Percentiles rank a stretch among this genome's conserved stretches.
These are phyloP conservation scores for Hypoxylon sp. DNA, from an alignment of 2,329 filamentous ascomycete genomes.

Conservation along the genomic window DNA sequence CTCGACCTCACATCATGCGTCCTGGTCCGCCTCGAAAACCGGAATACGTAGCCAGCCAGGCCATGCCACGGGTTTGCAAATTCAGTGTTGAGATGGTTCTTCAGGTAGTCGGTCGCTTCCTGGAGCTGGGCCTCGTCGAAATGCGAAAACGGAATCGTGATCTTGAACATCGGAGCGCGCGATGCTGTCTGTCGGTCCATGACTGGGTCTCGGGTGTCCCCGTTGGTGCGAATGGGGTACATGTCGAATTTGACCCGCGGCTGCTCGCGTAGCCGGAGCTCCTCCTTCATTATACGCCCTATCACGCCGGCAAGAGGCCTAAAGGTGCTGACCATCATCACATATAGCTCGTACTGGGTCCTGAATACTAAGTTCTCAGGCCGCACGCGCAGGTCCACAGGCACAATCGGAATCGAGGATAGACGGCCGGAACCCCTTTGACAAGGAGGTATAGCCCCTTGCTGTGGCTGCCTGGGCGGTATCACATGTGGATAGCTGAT, in stretches of 20 bases:
- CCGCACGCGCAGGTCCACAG: neutral
- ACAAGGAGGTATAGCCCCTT: neutral
- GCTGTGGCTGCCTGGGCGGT: neutral
- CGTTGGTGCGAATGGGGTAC: constrained; percentile 16
- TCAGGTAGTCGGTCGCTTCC: neutral
- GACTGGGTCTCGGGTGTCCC: neutral
- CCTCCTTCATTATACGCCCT: neutral
- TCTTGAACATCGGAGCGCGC: constrained; percentile 24
- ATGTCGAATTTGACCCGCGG: constrained; percentile 31
- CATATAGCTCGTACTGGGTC: constrained; percentile 1
- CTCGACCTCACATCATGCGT: neutral
- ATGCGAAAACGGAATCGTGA: constrained; percentile 13
- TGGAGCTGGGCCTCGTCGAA: neutral
- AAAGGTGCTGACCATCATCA: constrained; percentile 1
- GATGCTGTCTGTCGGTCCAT: neutral
- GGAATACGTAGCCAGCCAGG: constrained; percentile 28
- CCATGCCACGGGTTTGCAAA: constrained; percentile 17
- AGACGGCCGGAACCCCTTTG: neutral
- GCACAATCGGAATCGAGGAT: neutral
- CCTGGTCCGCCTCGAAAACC: neutral
- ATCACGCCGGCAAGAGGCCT: constrained; percentile 21
- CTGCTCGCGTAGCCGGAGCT: neutral
- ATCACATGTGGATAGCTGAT: neutral
- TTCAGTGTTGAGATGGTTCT: neutral
- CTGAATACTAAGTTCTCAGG: constrained; percentile 11